Percentiles rank a stretch among this genome's conserved stretches.
These are phyloP conservation scores for Yamadazyma conglobata DNA, from an alignment of 1,139 yeast species.

Conservation along the genomic window DNA sequence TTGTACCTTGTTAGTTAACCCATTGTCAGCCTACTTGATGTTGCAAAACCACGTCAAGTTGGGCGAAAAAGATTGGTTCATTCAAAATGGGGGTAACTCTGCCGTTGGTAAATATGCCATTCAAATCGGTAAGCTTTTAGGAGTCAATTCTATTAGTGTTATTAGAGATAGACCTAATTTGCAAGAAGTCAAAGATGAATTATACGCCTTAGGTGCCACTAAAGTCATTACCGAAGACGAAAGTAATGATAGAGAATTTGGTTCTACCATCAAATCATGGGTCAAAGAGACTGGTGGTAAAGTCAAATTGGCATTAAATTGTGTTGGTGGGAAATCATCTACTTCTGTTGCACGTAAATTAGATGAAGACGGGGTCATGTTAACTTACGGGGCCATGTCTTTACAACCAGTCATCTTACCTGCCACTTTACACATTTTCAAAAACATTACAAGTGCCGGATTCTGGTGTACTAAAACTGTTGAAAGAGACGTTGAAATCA, in stretches of 20 bases:
- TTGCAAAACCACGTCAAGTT: slow-evolving; percentile 66
- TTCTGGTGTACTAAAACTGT: slow-evolving; percentile 90
- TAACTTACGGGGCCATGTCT: slow-evolving; percentile 98
- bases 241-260: slow-evolving; percentile 63
- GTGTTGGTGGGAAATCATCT: slow-evolving; percentile 88
- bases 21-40: slow-evolving; percentile 89
- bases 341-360: slow-evolving; percentile 81
- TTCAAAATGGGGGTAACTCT: slow-evolving; percentile 95
- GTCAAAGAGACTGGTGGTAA: slow-evolving; percentile 51
- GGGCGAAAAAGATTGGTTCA: slow-evolving; percentile 81
- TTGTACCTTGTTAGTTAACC: slow-evolving; percentile 88
- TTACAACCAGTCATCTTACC: slow-evolving; percentile 90
- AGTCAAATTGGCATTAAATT: slow-evolving; percentile 78
- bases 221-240: slow-evolving; percentile 88
- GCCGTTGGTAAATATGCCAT: slow-evolving; percentile 95
- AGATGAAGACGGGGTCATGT: slow-evolving; percentile 61
- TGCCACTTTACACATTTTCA: slow-evolving; percentile 84
- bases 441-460: slow-evolving; percentile 80
- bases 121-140: slow-evolving; percentile 77
- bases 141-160: slow-evolving; percentile 79
- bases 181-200: slow-evolving; percentile 56
- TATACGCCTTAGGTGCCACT: slow-evolving; percentile 68
- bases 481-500: slow-evolving; percentile 59
- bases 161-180: slow-evolving; percentile 82
- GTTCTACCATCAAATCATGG: slow-evolving; percentile 59